Evolutionary conservation across 331 rosid genomes (phyloP), one percentile per base, ranked within the genome.

Genomic region (Malus hybrid): DNA sequence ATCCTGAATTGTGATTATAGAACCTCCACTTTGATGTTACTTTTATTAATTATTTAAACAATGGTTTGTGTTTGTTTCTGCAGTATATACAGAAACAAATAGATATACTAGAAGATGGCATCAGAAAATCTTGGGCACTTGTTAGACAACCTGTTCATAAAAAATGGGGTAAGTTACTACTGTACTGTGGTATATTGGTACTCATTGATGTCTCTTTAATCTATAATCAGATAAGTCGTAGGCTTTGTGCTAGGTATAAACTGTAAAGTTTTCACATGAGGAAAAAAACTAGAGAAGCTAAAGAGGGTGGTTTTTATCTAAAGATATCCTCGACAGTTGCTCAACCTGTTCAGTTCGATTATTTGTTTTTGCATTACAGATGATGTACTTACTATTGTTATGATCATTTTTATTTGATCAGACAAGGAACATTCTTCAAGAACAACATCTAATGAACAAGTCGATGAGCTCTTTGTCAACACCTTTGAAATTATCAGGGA

Each of bases 11-110:
- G 13, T 30, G n/a, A n/a, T 24, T 33, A 39, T 57, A 53, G 52
- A 36, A 39, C 46, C 46, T 39, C 46, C 4, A 39, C 16, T 58
- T 42, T 13, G 14, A 63, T 60, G 44, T 39, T 61, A 73, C 22
- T 5, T 72, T 58, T 24, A 8, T 36, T 72, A 9, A 55, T 72
- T 24, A 57, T 24, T 55, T 19, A 12, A 32, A 34, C 42, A 20
- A 15, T 72, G 55, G 39, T 15, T 46, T 22, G 33, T 74, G 73
- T 74, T 69, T 75, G 68, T 68, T 70, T 50, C 28, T 80, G 91
- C 86, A 87, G 91, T 87, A 80, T 77, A 82, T 87, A 72, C 82
- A 76, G 65, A 84, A 80, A 64, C 91, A 87, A 65, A 80, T 82
- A 34, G 79, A 76, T 66, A 29, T 64, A 6, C 79, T 87, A 63